Evolutionary conservation across 345 rosid genomes (phyloP), one percentile per base, ranked within the genome.

Genomic region (Salix udensis): DNA sequence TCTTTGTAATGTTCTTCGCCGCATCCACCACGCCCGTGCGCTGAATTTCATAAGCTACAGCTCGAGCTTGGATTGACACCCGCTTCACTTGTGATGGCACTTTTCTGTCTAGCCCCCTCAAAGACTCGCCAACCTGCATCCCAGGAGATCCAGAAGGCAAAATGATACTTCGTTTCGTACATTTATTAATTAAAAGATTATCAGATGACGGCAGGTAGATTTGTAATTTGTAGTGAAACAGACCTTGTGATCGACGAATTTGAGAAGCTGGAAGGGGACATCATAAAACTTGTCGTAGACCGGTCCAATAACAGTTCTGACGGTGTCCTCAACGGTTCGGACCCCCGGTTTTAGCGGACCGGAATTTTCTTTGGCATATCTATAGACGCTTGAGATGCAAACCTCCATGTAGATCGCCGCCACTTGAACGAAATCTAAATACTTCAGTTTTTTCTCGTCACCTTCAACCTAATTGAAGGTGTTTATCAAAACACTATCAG

Each of bases 321-420:
- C 90, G 19, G 87, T 85, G 58, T 76, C 92, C 81, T 92, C 91
- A 65, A 94, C 85, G 71, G 88, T 75, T 67, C 88, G 84, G 60
- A 94, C 92, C 0, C 97, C 92, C 6, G 88, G 82, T 75, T 84
- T 85, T 28, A 91, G 91, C 3, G 97, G 95, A 69, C 95, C 97
- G 72, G 94, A 80, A 83, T 84, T 88, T 26, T 89, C 88, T 77
- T 92, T 94, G n/a, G 92, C 92, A 77, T 82, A 86, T 71, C 88
- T 92, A 73, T 90, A 91, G 42, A 91, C 15, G 44, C 77, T 82
- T 15, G 79, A 78, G 75, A 90, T 80, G 81, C 88, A 89, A 16
- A 84, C 78, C 28, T 75, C 61, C 13, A 74, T 77, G 77, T 90
- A 87, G 65, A 86, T 71, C 74, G 81, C 87, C 6, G 88, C 88